A percentile compares a stretch with the other conserved stretches of the same genome.
Evolutionary conservation across 2,329 filamentous ascomycete species (phyloP).

Genomic region (Neofusicoccum cordaticola): DNA sequence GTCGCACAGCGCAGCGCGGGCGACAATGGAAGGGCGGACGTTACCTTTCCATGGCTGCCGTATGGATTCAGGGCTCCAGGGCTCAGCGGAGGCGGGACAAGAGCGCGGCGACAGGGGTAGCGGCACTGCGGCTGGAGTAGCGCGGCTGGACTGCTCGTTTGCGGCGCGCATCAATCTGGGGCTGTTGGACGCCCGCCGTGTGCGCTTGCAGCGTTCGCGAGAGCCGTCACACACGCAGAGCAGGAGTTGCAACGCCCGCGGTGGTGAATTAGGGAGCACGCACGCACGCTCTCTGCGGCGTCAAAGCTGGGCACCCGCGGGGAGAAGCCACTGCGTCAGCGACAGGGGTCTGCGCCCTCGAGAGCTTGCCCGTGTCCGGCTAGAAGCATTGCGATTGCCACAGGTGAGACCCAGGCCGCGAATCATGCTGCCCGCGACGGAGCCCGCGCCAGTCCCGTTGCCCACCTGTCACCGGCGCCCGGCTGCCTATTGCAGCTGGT

Average conservation of each 20-base stretch:
- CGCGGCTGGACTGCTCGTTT: background rate
- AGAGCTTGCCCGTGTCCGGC: background rate
- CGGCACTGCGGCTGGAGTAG: background rate
- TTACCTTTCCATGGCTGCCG: constrained; percentile 12
- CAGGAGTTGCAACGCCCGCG: background rate
- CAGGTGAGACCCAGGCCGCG: background rate
- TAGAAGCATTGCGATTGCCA: constrained; percentile 1
- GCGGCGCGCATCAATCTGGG: constrained; percentile 1
- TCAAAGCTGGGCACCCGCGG: background rate
- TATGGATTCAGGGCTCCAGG: background rate
- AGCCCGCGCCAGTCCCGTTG: background rate
- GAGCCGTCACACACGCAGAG: background rate
- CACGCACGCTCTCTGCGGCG: background rate
- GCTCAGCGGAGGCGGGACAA: constrained; percentile 6
- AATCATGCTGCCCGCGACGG: background rate
- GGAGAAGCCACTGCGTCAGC: background rate
- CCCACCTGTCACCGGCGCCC: background rate
- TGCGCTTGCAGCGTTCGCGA: background rate
- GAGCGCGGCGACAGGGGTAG: constrained; percentile 5
- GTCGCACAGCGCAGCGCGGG: background rate
- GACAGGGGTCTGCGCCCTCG: background rate
- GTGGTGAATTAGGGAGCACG: constrained; percentile 7
- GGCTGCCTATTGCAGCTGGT: background rate
- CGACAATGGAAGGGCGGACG: constrained; percentile 1
- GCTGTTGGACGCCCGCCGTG: background rate